Conservation (phyloP, 306 rosid genomes). For the Pyrus bretschneideri region DNA sequence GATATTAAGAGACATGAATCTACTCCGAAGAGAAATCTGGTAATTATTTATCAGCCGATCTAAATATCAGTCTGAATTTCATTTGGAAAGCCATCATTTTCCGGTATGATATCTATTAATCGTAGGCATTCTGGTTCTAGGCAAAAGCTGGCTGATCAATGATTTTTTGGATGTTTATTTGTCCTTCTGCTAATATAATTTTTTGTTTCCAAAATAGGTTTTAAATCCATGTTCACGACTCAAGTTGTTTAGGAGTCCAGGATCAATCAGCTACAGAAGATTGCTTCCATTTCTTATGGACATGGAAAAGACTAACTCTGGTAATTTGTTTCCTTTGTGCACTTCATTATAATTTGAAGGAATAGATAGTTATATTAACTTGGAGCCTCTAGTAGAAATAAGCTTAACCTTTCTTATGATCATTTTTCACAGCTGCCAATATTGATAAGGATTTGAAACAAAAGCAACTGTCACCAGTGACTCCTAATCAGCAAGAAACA, state of each 20-base stretch:
- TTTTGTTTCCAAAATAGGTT: constrained; percentile 29
- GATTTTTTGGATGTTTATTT: neutral
- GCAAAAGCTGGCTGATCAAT: neutral
- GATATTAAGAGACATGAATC: constrained; percentile 16
- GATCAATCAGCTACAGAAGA: constrained; percentile 55
- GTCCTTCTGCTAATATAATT: constrained; percentile 1
- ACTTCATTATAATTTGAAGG: neutral
- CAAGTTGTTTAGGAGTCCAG: constrained; percentile 38
- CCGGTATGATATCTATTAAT: neutral
- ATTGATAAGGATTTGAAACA: constrained; percentile 27
- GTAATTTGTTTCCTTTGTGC: constrained; percentile 22
- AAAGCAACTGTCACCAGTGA: constrained; percentile 5
- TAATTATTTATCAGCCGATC: constrained; percentile 10
- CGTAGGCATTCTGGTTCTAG: neutral
- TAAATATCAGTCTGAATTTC: neutral
- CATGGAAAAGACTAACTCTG: constrained; percentile 20
- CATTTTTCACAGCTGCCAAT: constrained; percentile 25
- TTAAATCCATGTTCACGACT: constrained; percentile 37
- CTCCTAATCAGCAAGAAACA: constrained; percentile 16
- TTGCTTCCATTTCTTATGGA: constrained; percentile 56
- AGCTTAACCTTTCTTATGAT: constrained; percentile 5
- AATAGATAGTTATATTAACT: neutral
- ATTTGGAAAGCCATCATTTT: neutral
- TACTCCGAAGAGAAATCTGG: constrained; percentile 27
- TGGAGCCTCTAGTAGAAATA: neutral